Percentiles rank a stretch among this genome's conserved stretches.
Conservation (phyloP, 768 basidiomycete genomes). For the Candolleomyces eurysporus region DNA sequence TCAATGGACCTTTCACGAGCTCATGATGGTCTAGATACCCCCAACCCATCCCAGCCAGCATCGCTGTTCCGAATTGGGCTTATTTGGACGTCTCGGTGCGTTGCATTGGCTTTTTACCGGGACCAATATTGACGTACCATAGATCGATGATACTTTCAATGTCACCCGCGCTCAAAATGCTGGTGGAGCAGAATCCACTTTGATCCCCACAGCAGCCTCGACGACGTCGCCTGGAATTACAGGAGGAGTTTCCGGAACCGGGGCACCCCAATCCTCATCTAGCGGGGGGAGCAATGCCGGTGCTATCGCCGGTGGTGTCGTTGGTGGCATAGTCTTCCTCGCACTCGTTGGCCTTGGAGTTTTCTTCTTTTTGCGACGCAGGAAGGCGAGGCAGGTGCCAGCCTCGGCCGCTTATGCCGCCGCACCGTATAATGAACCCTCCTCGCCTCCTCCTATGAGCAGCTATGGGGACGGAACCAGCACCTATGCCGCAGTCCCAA, state of each 20-base stretch:
- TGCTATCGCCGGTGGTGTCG: slow-evolving; percentile 59
- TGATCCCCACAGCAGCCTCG: slow-evolving; percentile 11
- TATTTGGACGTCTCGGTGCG: slow-evolving; percentile 42
- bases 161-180: slow-evolving; percentile 25
- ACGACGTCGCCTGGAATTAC: slow-evolving; percentile 13
- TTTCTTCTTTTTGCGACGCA: slow-evolving; percentile 28
- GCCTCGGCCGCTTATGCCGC: slow-evolving; percentile 8
- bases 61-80: slow-evolving; percentile 48
- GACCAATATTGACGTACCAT: neutral
- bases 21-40: slow-evolving; percentile 26
- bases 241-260: too few species aligned
- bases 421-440: neutral
- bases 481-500: slow-evolving; percentile 19
- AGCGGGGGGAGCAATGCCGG: slow-evolving; percentile 7
- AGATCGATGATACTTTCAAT: slow-evolving; percentile 33
- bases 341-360: slow-evolving; percentile 37
- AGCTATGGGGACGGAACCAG: slow-evolving; percentile 17
- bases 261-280: too few species aligned
- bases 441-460: slow-evolving; percentile 16
- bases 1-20: neutral
- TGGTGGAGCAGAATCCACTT: slow-evolving; percentile 17
- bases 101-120: neutral
- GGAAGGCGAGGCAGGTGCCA: slow-evolving; percentile 7
- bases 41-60: slow-evolving; percentile 37
- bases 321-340: slow-evolving; percentile 51